Base-by-base conservation (phyloP, 305 asterid species). In the Fraxinus nigra region DNA sequence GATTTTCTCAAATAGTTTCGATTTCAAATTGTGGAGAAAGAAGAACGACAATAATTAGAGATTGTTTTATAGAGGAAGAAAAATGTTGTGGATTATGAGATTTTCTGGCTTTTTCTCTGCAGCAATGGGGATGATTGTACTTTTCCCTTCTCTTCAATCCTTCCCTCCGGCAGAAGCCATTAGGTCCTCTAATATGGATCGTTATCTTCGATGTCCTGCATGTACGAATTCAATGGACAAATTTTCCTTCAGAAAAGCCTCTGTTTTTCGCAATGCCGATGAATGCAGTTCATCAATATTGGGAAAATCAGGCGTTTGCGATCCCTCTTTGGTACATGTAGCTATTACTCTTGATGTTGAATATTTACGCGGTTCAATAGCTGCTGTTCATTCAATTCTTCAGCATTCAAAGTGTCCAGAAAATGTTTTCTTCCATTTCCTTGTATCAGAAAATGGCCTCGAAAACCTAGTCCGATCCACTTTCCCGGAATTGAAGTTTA, bases 401-500 rank as follows among this genome's bases (percentile, higher is more conserved):
- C 89, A 69, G 46, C 87, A 86, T 78, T 78, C 87, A 3, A 16
- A n/a, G 70, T 88, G 91, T 70, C 89, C 91, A 0, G 83, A 84
- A 43, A 80, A 67, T 72, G 76, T 86, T 1, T 86, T 88, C 78
- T 86, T 88, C 79, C 91, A 88, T 79, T 86, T 88, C 78, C 32
- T 88, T n/a, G 99, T 94, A 0, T 91, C 98, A 6, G 94, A 95
- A 11, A 81, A 92, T 1, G 87, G 86, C 2, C 90, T 94, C 22
- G 94, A 93, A 79, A 34, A 88, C 78, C 82, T 95, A 26, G 97
- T 95, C 22, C 89, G 95, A 22, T 90, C 97, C 79, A 93, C 97
- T 61, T 95, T 94, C 76, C 99, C 97, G 9, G 83, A 93, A 81
- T 86, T 95, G 87, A 95, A 92, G 88, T 94, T 95, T 63, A 93